Conservation (phyloP, 441 rosid species). For the Arabidopsis hybrid region DNA sequence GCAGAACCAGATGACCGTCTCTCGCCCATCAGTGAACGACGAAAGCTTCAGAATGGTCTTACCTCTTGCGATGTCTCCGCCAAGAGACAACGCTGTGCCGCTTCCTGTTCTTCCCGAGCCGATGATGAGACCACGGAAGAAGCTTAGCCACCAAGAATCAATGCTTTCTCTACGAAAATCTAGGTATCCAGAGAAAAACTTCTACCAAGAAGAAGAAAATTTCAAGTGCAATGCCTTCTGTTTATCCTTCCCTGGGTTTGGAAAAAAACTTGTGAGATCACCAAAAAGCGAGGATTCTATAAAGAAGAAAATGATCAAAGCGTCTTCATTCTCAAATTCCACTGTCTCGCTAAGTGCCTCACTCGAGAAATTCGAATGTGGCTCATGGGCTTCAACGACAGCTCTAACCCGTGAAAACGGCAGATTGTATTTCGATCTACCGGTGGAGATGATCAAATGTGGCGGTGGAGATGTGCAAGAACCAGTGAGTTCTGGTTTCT, state of each 20-base stretch:
- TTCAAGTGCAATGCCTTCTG: slow-evolving; percentile 82
- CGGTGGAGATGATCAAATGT: slow-evolving; percentile 62
- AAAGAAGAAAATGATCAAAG: slow-evolving; percentile 42
- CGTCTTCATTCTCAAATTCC: slow-evolving; percentile 39
- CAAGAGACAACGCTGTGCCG: slow-evolving; percentile 37
- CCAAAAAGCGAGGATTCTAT: slow-evolving; percentile 37
- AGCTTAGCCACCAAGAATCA: slow-evolving; percentile 40
- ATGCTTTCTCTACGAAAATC: slow-evolving; percentile 30
- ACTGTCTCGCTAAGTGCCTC: slow-evolving; percentile 61
- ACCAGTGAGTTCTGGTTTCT: slow-evolving; percentile 67
- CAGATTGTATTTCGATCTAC: slow-evolving; percentile 67
- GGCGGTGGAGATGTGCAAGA: slow-evolving; percentile 48
- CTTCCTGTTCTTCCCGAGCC: slow-evolving; percentile 50
- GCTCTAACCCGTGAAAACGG: slow-evolving; percentile 49
- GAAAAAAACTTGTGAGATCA: slow-evolving; percentile 62
- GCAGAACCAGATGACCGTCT: slow-evolving; percentile 47
- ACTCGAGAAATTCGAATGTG: slow-evolving; percentile 86
- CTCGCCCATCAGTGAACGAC: slow-evolving; percentile 52
- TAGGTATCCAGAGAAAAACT: slow-evolving; percentile 31
- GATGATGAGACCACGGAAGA: slow-evolving; percentile 49
- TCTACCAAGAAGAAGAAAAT: slow-evolving; percentile 42
- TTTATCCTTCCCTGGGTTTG: slow-evolving; percentile 73
- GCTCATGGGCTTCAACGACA: slow-evolving; percentile 84
- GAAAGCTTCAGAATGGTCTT: slow-evolving; percentile 59
- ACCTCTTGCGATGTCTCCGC: slow-evolving; percentile 45